Percentiles rank a stretch among this genome's conserved stretches.
These are phyloP conservation scores for Saccharomycopsis phalli DNA, from an alignment of 1,139 yeast genomes.

Conservation along the genomic window DNA sequence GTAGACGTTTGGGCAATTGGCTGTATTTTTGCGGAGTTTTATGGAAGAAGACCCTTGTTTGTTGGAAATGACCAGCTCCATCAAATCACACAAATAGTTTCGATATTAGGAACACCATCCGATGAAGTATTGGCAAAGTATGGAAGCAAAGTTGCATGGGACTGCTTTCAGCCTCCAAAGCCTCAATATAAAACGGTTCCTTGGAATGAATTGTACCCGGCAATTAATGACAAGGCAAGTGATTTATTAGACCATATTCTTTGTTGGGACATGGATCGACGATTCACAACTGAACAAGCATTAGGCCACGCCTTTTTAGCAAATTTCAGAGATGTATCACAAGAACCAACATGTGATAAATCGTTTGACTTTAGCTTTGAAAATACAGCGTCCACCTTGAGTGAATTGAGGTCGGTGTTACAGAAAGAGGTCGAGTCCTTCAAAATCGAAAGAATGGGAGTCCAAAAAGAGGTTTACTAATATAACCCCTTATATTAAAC, in stretches of 20 bases:
- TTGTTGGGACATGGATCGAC: conserved; percentile 48
- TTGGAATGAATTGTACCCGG: conserved; percentile 51
- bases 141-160: conserved; percentile 33
- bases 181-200: conserved; percentile 33
- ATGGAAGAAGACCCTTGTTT: conserved; percentile 65
- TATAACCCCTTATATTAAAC: too few relatives aligned
- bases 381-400: conserved; percentile 26
- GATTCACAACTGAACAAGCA: conserved; percentile 42
- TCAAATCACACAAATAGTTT: conserved; percentile 55
- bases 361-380: conserved; percentile 61
- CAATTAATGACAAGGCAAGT: conserved; percentile 42
- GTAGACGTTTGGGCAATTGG: conserved; percentile 81
- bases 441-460: too few relatives aligned
- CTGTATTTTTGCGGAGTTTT: conserved; percentile 68
- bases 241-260: conserved; percentile 42
- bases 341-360: conserved; percentile 39
- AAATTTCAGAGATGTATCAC: conserved; percentile 38
- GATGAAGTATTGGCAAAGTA: conserved; percentile 30
- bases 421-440: conserved; percentile 38
- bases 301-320: conserved; percentile 44
- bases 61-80: conserved; percentile 59
- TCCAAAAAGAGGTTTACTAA: too few relatives aligned
- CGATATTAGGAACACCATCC: conserved; percentile 55
- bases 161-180: conserved; percentile 31
- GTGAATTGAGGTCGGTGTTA: conserved; percentile 37